phyloP scores from a whole-genome alignment of 129 eudicot genomes.

The Heracleum sosnowskyi region DNA sequence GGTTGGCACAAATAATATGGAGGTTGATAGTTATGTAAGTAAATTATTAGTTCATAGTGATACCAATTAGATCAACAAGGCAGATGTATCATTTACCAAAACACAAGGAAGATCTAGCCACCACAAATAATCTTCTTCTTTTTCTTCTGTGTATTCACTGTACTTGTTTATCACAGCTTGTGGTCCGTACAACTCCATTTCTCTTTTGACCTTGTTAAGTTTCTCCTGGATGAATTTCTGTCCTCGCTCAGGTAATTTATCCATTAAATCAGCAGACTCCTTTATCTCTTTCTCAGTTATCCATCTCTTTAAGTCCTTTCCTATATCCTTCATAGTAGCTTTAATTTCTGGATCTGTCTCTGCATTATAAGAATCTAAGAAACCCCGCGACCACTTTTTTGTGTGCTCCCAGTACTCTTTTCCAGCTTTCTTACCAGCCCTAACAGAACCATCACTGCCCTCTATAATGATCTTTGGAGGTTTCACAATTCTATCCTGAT shows the following conservation, averaged over 20 bases:
- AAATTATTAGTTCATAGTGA: neutral
- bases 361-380: constrained; percentile 73
- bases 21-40: neutral
- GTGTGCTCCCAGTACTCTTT: constrained; percentile 96
- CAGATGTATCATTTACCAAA: constrained; percentile 34
- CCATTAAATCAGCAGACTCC: constrained; percentile 68
- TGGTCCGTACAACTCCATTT: constrained; percentile 84
- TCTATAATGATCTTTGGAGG: constrained; percentile 67
- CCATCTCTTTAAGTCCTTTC: constrained; percentile 93
- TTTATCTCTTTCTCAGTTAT: constrained; percentile 83
- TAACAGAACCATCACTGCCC: constrained; percentile 83
- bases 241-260: constrained; percentile 63
- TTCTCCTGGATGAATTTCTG: constrained; percentile 46
- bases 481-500: constrained; percentile 19
- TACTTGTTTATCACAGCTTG: constrained; percentile 91
- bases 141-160: constrained; percentile 74
- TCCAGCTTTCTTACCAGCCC: constrained; percentile 69
- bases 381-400: constrained; percentile 89
- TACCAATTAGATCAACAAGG: neutral
- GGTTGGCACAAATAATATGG: neutral
- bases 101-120: constrained; percentile 93
- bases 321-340: constrained; percentile 84
- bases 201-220: constrained; percentile 68
- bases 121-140: constrained; percentile 90
- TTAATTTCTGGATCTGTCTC: constrained; percentile 85